Evolutionary conservation across 1,139 yeast species (phyloP), one percentile per base, ranked within the genome.

Genomic region (Williopsis jadinii): DNA sequence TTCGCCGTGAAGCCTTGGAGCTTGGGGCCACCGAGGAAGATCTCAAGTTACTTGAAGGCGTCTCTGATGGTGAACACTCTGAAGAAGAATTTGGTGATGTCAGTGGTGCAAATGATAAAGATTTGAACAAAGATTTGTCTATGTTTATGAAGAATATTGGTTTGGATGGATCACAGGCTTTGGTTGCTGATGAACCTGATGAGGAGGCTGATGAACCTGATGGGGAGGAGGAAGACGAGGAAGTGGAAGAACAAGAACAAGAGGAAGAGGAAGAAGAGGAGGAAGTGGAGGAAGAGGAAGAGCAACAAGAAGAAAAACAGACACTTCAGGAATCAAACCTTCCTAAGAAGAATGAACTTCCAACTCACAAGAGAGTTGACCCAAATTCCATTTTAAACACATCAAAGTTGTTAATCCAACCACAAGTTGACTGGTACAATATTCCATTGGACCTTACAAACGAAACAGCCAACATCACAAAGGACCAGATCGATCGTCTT

Each of bases 361-460:
- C 51, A 48, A 47, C 50, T 41, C 58, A 56, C 55, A 53, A 60
- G 54, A 54, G 71, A 71, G 56, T 81, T 29, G 68, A 74, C 12
- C 69, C 77, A 48, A 62, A 79, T 32, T 68, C 77, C 37, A 66
- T 80, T 3, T 81, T 82, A 15, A 68, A 68, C 38, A 67, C 81
- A 14, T 75, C 77, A 34, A 79, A 75, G 49, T 68, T 85, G 37
- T 45, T 70, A 1, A 64, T 87, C 30, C 81, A 84, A 15, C 77
- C 82, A 33, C 75, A 83, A 53, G 67, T 77, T 14, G 88, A 84
- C 49, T 87, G 96, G 97, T 85, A 79, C 60, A 75, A 81, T 47
- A 61, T 67, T 11, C 69, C 75, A 14, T 46, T 60, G 13, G 51
- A 45, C 8, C 45, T 55, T 9, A 53, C 60, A 12, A 46, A 67